Evolutionary conservation across 371 early-diverging fungal genomes (phyloP).

Genomic region (Mortierella sp.): DNA sequence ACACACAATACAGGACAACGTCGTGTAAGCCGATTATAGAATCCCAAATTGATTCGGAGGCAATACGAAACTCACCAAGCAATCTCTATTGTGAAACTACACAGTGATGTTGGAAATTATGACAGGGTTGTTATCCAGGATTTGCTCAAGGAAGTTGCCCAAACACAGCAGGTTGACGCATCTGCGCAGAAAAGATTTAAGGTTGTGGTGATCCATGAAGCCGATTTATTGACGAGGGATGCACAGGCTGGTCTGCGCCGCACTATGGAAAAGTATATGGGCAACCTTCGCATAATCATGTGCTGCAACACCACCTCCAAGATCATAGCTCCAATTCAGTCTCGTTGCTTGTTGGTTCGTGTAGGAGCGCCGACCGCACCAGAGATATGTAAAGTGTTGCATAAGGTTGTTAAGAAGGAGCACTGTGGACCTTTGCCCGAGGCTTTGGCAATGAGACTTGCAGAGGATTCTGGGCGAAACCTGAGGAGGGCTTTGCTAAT

Average conservation of each 20-base stretch:
- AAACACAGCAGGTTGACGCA: conserved; percentile 95
- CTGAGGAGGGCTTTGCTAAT: conserved; percentile 91
- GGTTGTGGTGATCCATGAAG: conserved; percentile 98
- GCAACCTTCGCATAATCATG: conserved; percentile 94
- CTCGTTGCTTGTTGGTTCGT: conserved; percentile 94
- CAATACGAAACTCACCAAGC: background rate
- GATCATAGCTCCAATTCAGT: conserved; percentile 97
- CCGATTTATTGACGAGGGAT: conserved; percentile 92
- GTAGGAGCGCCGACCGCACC: conserved; percentile 84
- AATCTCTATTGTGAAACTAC: background rate
- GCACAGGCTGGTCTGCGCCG: conserved; percentile 99
- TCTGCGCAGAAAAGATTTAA: conserved; percentile 88
- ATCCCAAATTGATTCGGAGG: background rate
- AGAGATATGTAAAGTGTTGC: conserved; percentile 79
- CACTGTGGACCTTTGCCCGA: conserved; percentile 74
- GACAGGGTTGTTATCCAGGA: conserved; percentile 98
- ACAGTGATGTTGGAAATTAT: conserved; percentile 91
- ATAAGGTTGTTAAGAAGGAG: conserved; percentile 84
- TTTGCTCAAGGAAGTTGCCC: conserved; percentile 98
- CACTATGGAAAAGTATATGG: conserved; percentile 99
- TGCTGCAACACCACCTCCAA: conserved; percentile 92
- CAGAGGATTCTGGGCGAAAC: conserved; percentile 84
- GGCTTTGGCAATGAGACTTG: conserved; percentile 74
- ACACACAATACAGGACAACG: conserved; percentile 1
- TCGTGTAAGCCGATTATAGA: background rate